Evolutionary conservation across 345 rosid genomes (phyloP), one percentile per base, ranked within the genome.

Genomic region (Erysimum cheiranthoides): DNA sequence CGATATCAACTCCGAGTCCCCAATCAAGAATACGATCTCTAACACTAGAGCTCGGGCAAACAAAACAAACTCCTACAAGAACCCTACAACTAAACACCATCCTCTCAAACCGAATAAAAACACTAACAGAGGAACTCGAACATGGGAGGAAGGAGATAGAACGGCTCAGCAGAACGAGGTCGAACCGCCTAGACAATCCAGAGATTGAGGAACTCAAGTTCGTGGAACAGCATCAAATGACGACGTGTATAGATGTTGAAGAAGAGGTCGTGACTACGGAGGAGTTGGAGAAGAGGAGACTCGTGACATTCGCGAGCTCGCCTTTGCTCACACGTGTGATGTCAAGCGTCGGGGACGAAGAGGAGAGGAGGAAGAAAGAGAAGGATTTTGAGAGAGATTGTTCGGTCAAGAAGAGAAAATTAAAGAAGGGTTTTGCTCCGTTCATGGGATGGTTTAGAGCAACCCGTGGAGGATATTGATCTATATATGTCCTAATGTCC

Each of bases 301-400:
- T 76, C 16, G 96, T 88, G 65, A 85, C 84, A 17, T 90, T 90
- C 30, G 90, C 92, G 13, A 87, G 87, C 74, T 82, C 93, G 6
- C 85, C 89, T 16, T 61, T 88, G 5, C 54, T 82, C 30, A 62
- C 93, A 30, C 78, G 79, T 50, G 86, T 86, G 62, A 77, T 84
- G 54, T 68, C 79, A 32, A 71, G 40, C 10, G 73, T 71, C 13
- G 78, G 70, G 42, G 53, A 63, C 18, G 54, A 45, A 21, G 69
- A 61, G 10, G 57, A 56, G 66, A 27, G 31, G 73, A 56, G 27
- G 43, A 69, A 60, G 18, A 59, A 68, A 40, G 79, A 80, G 52
- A 78, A 77, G 0, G 10, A 16, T 17, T 45, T 80, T 2, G 81
- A 74, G 64, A 82, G 81, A 71, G 71, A 58, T 27, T 77, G 66